Conservation (phyloP, 257 asterid species). For the Solanum neorickii region DNA sequence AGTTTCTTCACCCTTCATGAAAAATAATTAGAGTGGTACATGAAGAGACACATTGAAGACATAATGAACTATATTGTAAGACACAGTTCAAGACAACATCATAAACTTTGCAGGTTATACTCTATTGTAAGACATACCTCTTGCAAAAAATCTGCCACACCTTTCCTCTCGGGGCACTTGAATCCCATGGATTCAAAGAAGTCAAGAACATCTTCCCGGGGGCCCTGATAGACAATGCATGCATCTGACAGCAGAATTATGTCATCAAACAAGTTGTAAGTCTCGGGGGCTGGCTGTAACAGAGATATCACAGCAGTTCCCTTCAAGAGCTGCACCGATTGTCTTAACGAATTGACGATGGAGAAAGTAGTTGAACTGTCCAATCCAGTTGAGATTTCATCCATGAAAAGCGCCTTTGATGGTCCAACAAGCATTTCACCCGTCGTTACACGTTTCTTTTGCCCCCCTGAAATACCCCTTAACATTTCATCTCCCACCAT, state of each 20-base stretch:
- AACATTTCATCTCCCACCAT: conserved; percentile 32
- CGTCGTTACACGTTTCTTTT: conserved; percentile 28
- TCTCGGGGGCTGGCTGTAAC: conserved; percentile 63
- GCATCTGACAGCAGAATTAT: conserved; percentile 42
- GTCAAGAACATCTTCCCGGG: conserved; percentile 33
- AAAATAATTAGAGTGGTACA: background rate
- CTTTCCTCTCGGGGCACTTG: conserved; percentile 50
- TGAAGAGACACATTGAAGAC: background rate
- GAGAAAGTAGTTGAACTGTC: conserved; percentile 59
- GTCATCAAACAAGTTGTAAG: conserved; percentile 52
- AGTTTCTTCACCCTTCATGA: background rate
- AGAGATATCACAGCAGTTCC: conserved; percentile 65
- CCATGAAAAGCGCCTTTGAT: conserved; percentile 64
- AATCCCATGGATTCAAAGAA: conserved; percentile 57
- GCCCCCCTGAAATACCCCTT: conserved; percentile 33
- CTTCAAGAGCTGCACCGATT: conserved; percentile 45
- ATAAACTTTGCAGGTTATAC: background rate
- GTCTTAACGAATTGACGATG: conserved; percentile 36
- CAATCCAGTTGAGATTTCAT: conserved; percentile 56
- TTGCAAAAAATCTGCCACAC: conserved; percentile 67
- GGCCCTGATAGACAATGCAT: conserved; percentile 49
- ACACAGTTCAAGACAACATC: background rate
- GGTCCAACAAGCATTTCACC: conserved; percentile 66
- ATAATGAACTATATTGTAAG: background rate
- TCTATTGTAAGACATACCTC: conserved; percentile 27